phyloP scores from a whole-genome alignment of 371 early-diverging fungal species.

The Apophysomyces trapeziformis region DNA sequence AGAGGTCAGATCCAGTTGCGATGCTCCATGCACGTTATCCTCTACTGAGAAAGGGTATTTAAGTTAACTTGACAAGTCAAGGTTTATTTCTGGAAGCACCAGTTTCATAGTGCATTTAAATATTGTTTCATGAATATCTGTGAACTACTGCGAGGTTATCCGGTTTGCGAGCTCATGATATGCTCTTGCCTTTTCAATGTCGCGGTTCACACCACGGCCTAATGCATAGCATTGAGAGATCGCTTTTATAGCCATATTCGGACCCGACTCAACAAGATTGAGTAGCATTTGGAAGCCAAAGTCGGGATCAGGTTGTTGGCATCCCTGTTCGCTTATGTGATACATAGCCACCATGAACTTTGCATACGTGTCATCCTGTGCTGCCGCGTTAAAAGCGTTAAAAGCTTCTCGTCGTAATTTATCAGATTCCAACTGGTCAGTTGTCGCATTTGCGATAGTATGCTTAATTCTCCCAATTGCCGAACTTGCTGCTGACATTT shows the following conservation, averaged over 20 bases:
- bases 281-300: conserved; percentile 12
- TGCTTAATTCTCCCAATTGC: conserved; percentile 26
- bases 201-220: conserved; percentile 22
- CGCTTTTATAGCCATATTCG: conserved; percentile 14
- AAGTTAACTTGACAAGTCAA: too few species aligned
- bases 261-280: conserved; percentile 17
- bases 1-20: too few species aligned
- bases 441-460: conserved; percentile 10
- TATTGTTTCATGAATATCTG: too few species aligned
- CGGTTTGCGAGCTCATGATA: conserved; percentile 13
- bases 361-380: conserved; percentile 8
- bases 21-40: too few species aligned
- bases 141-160: neutral
- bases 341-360: conserved; percentile 30
- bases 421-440: neutral
- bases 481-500: conserved; percentile 23
- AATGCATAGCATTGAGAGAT: conserved; percentile 31
- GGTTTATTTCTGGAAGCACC: too few species aligned
- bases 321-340: conserved; percentile 30
- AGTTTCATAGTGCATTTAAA: too few species aligned
- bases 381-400: conserved; percentile 15
- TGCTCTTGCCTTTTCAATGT: conserved; percentile 14
- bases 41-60: too few species aligned
- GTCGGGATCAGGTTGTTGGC: conserved; percentile 14
- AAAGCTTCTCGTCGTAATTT: conserved; percentile 17